Base-by-base conservation (phyloP, 208 protist species). In the Phytomonas sp. region DNA sequence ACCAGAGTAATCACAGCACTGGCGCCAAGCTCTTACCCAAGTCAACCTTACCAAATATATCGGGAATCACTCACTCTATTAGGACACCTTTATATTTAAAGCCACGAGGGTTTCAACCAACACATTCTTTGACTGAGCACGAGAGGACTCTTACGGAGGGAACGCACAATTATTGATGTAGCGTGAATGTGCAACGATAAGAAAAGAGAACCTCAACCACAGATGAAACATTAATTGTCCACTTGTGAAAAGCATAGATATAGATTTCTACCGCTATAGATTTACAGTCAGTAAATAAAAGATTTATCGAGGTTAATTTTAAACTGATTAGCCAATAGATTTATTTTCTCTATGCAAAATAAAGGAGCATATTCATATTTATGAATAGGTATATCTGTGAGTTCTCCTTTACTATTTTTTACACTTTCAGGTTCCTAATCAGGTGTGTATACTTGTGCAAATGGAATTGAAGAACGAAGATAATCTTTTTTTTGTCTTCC, bases 201-300 rank as follows among this genome's bases (percentile, higher is more conserved):
- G 0, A 56, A 19, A 6, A 56, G 45, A 1, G 45, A 1, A 5
- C 45, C 19, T 23, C 23, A 26, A 56, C 16, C 8, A 12, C 23
- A 5, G 45, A 26, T 6, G 19, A 23, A 26, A 23, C 19, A 19
- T 6, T 23, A 56, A 26, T 36, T 26, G 16, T 65, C 61, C 19
- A 60, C 23, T 65, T 65, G 19, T 65, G 26, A 60, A 65, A 65
- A n/a, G 36, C 26, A 65, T 60, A 65, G 4, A 65, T 65, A 65
- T 65, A 6, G 19, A 65, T 65, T 49, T 49, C 19, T n/a, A 65
- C 37, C 0, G 19, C 37, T 36, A 60, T 65, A 52, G 61, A 60
- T 65, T 65, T 56, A 26, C 33, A 37, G 33, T 49, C 4, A 19
- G n/a, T 12, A 65, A 26, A n/a, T 49, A 26, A 65, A 37, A 33